Conservation (phyloP, 768 basidiomycete species). For the Steccherinum ochraceum region DNA sequence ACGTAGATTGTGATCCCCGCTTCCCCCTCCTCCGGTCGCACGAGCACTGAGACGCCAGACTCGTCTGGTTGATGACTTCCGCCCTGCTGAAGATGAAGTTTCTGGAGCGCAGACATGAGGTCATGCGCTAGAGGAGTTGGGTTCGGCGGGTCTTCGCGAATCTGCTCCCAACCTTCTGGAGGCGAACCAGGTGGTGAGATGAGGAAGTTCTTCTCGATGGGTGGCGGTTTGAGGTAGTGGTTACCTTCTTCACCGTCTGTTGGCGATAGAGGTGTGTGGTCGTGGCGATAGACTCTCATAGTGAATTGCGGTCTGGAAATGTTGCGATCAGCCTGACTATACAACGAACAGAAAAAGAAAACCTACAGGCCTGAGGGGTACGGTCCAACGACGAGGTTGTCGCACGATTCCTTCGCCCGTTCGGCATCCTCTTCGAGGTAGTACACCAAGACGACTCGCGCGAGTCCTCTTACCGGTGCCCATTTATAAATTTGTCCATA, state of each 20-base stretch:
- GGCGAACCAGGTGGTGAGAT: constrained; percentile 98
- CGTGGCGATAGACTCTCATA: constrained; percentile 68
- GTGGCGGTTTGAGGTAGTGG: constrained; percentile 68
- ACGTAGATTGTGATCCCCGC: constrained; percentile 75
- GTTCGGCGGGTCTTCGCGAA: constrained; percentile 89
- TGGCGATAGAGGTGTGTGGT: constrained; percentile 55
- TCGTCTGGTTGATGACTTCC: constrained; percentile 21
- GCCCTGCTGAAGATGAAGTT: constrained; percentile 50
- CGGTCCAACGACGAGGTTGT: constrained; percentile 53
- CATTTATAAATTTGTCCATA: constrained; percentile 87
- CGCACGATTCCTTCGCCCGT: constrained; percentile 56
- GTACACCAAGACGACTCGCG: constrained; percentile 80
- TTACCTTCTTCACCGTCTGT: constrained; percentile 13
- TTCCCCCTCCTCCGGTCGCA: constrained; percentile 58
- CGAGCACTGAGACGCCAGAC: constrained; percentile 45
- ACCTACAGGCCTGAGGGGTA: constrained; percentile 43
- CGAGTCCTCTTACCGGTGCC: constrained; percentile 81
- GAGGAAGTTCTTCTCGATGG: constrained; percentile 87
- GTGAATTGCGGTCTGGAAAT: constrained; percentile 37
- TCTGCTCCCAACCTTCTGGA: constrained; percentile 93
- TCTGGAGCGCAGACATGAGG: constrained; percentile 70
- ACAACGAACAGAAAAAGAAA: background rate
- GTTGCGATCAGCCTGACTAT: background rate
- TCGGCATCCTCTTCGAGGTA: constrained; percentile 56
- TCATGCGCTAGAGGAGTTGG: constrained; percentile 78